A percentile compares a stretch with the other conserved stretches of the same genome.
Conservation (phyloP, 1,284 basidiomycete genomes). For the Trichosporon asahii region DNA sequence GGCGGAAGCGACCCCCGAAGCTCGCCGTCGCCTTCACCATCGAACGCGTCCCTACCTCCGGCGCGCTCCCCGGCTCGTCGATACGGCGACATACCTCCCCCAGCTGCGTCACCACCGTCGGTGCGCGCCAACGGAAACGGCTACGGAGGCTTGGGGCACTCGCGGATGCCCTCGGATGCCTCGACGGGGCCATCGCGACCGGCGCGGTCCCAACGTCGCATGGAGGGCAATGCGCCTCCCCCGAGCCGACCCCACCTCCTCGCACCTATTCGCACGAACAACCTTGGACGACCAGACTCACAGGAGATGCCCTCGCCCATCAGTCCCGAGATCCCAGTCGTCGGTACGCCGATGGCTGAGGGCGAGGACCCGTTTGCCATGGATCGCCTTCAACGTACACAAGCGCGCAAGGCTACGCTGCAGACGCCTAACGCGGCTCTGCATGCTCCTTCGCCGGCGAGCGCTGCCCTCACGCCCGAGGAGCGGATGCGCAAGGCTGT, state of each 20-base stretch:
- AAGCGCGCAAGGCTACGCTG: conserved; percentile 35
- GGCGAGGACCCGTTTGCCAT: conserved; percentile 40
- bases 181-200: not conserved
- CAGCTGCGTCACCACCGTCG: not conserved
- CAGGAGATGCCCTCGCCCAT: conserved; percentile 9
- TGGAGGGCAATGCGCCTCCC: not conserved
- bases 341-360: conserved; percentile 17
- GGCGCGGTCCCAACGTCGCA: not conserved
- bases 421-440: conserved; percentile 24
- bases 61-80: not conserved
- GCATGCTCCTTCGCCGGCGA: not conserved
- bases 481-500: conserved; percentile 38
- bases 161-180: not conserved
- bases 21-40: not conserved
- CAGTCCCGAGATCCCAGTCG: conserved; percentile 5
- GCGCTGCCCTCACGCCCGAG: not conserved
- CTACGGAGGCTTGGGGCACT: not conserved
- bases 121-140: not conserved
- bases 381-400: conserved; percentile 36
- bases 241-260: conserved; percentile 4
- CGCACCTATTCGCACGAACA: not conserved
- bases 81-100: not conserved
- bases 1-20: not conserved
- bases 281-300: not conserved
- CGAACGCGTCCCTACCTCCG: not conserved